phyloP scores from a whole-genome alignment of 148 eudicot species.

The Nyssa sinensis region DNA sequence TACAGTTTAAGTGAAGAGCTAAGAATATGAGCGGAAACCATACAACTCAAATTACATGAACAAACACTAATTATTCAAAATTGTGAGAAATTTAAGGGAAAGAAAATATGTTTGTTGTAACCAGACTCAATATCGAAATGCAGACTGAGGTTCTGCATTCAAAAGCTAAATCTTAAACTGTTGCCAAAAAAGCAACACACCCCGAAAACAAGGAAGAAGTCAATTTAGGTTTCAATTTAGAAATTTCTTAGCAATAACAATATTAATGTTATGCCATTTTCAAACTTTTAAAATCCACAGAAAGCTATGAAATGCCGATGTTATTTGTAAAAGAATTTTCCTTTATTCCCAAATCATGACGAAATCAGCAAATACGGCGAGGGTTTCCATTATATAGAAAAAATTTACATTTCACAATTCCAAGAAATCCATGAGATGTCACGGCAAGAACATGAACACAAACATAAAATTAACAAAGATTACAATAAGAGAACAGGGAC shows the following conservation, averaged over 20 bases:
- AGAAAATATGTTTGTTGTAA: too few species aligned
- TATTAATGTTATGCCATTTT: neutral
- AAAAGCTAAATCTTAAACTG: too few species aligned
- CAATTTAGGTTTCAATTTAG: neutral
- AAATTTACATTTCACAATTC: neutral
- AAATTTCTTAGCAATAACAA: neutral
- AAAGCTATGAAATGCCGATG: neutral
- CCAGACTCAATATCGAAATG: too few species aligned
- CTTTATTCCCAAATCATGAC: neutral
- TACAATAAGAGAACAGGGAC: conserved; percentile 1
- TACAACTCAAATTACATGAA: too few species aligned
- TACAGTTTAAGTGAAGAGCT: too few species aligned
- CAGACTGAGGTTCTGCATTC: too few species aligned
- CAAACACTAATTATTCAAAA: too few species aligned
- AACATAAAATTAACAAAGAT: neutral
- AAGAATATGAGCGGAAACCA: too few species aligned
- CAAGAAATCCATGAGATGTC: neutral
- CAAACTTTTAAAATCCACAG: neutral
- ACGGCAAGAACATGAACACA: conserved; percentile 5
- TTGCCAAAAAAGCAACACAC: too few species aligned
- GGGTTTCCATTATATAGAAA: conserved; percentile 3
- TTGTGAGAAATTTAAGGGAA: neutral
- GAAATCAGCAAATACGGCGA: neutral
- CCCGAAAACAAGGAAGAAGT: neutral
- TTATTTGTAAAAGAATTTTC: neutral